Percentiles rank a stretch among this genome's conserved stretches.
These are phyloP conservation scores for Backusella tarrabulga DNA, from an alignment of 192 early-diverging fungal genomes.

Conservation along the genomic window DNA sequence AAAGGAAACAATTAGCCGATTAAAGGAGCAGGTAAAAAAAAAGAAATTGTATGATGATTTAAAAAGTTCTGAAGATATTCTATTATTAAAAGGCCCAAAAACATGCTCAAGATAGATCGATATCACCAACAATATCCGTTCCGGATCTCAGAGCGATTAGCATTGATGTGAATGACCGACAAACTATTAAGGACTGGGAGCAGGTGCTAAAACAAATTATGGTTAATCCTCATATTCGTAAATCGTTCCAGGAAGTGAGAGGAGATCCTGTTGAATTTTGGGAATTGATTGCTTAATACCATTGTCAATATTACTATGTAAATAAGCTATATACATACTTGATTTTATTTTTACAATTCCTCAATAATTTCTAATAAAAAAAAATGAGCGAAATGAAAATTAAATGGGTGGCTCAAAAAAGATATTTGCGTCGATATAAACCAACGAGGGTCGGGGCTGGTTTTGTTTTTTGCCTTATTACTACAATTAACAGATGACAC, in stretches of 20 bases:
- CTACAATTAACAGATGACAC: too few relatives aligned
- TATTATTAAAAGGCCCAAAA: neutral
- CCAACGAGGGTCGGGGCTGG: too few relatives aligned
- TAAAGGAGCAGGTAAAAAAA: constrained; percentile 8
- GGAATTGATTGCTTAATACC: neutral
- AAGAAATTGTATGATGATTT: neutral
- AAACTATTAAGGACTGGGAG: constrained; percentile 3
- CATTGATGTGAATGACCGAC: neutral
- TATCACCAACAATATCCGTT: neutral
- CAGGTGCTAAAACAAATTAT: neutral
- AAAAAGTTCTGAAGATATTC: neutral
- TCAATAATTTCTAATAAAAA: too few relatives aligned
- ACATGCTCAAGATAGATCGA: neutral
- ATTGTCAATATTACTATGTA: too few relatives aligned
- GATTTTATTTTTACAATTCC: too few relatives aligned
- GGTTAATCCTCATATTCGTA: neutral
- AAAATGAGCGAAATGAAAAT: too few relatives aligned
- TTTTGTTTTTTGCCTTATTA: too few relatives aligned
- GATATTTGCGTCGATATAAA: too few relatives aligned
- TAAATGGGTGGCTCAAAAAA: too few relatives aligned
- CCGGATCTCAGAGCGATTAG: neutral
- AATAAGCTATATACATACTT: too few relatives aligned
- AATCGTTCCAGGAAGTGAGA: neutral
- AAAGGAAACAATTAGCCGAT: neutral
- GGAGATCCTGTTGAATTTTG: constrained; percentile 6